Evolutionary conservation across 306 rosid species (phyloP), one percentile per base, ranked within the genome.

Genomic region (Vigna angularis): DNA sequence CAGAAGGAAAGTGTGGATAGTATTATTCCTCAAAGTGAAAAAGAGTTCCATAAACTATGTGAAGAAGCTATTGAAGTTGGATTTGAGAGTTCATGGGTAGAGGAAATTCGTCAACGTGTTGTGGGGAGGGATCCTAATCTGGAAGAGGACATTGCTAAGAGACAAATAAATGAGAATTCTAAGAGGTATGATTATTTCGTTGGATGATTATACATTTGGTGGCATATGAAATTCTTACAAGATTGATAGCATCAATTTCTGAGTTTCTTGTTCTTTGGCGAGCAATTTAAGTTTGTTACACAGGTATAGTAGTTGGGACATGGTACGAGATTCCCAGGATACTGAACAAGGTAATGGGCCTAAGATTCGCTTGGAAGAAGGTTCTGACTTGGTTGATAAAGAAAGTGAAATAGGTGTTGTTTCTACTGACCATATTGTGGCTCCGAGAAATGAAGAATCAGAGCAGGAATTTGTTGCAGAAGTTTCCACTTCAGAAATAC

Each of bases 31-130:
- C 15, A 55, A 11, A 9, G 11, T 38, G 18, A 51, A 42, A 42
- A 76, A 5, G 58, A 77, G 36, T 77, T 77, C 55, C 58, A 66
- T 20, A 7, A 3, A 28, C 67, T 77, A n/a, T 66, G 81, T 0
- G 6, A 66, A 66, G 81, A 55, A 55, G 74, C 49, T 55, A 15
- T 45, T 28, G 50, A 26, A 26, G 0, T 77, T 12, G 75, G 69
- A 56, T 55, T 67, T 45, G 81, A 77, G 4, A 67, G 40, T 22
- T 45, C 81, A 17, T 68, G 81, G 81, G 59, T 77, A 56, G 69
- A 67, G 13, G 50, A 53, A 56, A 77, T 78, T 70, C 51, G n/a
- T 17, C 59, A 68, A 30, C 59, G 40, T 42, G 70, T 77, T 26
- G 16, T n/a, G 20, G 62, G n/a, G 0, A 77, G 58, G 40, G 81